These are phyloP conservation scores for Metarhizium album DNA, from an alignment of 2,329 filamentous ascomycete genomes.

Conservation along the genomic window DNA sequence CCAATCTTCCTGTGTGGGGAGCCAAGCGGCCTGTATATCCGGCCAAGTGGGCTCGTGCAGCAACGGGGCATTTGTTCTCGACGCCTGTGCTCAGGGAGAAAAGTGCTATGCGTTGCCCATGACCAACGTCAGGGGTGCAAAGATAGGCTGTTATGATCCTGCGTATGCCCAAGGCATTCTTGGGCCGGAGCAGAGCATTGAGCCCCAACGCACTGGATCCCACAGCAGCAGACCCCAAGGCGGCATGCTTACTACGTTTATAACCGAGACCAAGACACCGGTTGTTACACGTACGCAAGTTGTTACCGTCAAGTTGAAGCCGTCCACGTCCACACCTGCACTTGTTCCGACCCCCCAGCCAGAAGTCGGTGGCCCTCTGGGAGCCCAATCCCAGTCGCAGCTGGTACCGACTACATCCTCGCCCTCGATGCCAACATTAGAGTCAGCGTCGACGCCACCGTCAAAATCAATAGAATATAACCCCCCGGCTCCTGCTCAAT, in stretches of 20 bases:
- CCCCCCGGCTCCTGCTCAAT: no score
- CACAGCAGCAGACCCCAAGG: no score
- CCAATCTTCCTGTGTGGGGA: slow-evolving; percentile 33
- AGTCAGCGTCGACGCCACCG: no score
- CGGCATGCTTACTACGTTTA: slow-evolving; percentile 2
- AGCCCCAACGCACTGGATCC: no score
- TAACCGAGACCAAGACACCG: background rate
- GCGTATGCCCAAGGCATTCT: slow-evolving; percentile 31
- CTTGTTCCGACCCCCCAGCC: background rate
- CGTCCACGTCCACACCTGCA: background rate
- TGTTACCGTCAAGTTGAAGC: background rate
- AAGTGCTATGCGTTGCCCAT: slow-evolving; percentile 46
- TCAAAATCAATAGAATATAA: no score
- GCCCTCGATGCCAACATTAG: background rate
- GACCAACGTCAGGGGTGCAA: slow-evolving; percentile 34
- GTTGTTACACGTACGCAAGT: background rate
- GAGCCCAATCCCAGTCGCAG: background rate
- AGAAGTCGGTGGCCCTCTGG: background rate
- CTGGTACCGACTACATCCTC: background rate
- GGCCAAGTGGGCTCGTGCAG: slow-evolving; percentile 38
- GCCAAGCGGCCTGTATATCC: slow-evolving; percentile 42
- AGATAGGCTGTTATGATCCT: slow-evolving; percentile 35
- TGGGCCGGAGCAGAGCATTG: slow-evolving; percentile 15
- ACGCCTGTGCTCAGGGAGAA: slow-evolving; percentile 22
- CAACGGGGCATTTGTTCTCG: slow-evolving; percentile 31